Evolutionary conservation across 2,329 filamentous ascomycete species (phyloP), one percentile per base, ranked within the genome.

Genomic region (Pyrenophora graminea): DNA sequence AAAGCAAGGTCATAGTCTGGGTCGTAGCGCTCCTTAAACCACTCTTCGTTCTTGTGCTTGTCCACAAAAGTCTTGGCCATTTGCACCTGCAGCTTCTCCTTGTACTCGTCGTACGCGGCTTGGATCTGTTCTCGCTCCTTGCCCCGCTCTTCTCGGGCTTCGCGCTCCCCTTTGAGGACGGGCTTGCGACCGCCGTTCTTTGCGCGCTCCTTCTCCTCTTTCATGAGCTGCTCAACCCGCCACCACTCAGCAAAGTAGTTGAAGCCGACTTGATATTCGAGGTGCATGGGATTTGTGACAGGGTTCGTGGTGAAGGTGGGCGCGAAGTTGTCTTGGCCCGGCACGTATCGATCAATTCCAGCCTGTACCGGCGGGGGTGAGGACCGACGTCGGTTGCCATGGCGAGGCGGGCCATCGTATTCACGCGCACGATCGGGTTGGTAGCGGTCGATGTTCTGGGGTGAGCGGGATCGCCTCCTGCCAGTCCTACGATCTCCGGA

Each of bases 11-110:
- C 82, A 47, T 93, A 85, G 61, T 94, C 90, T 1, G 90, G 84
- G 25, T 95, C 87, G 65, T 99, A 99, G 70, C 91, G 87, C 75
- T 99, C 94, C 63, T 88, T 90, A 77, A 99, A 99, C 94, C 94
- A 99, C 70, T 99, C 93, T 72, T 99, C 94, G 37, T 86, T 86
- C 71, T 96, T 96, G 75, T 99, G 94, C 63, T 91, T 88, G 42
- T 88, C 85, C 36, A 99, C 94, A 70, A 99, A 99, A 1, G 84
- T 80, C 59, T 91, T 86, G 0, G 94, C 92, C 88, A 96, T 93
- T 60, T 83, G 82, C 31, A 85, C 76, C 61, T 86, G 84, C 9
- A 86, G 75, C 52, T 85, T 84, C 62, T 83, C 81, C 68, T 87
- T 87, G 76, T 87, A 87, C 34, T 79, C 72, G 63, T 87, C 84